A percentile compares a stretch with the other conserved stretches of the same genome.
These are phyloP conservation scores for Gracilaria gracilis DNA, from an alignment of 23 red algal genomes.

Conservation along the genomic window DNA sequence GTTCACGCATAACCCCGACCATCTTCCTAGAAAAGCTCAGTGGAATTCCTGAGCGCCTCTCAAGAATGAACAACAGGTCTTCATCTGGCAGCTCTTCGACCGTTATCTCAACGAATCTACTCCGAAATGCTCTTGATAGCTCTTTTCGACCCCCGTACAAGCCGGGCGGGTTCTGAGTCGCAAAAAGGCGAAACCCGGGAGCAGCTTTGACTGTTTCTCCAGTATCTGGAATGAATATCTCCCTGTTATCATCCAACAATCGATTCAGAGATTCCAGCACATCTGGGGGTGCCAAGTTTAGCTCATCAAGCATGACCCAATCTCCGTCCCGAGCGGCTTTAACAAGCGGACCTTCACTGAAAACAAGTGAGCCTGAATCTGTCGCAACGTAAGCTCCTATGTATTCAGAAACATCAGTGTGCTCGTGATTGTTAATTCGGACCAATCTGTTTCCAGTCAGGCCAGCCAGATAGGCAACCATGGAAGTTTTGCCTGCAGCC, in stretches of 20 bases:
- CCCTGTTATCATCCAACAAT: conserved; percentile 95
- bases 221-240: conserved; percentile 89
- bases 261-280: conserved; percentile 95
- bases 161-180: conserved; percentile 97
- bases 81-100: conserved; percentile 78
- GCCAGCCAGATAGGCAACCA: conserved; percentile 84
- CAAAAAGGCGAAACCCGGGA: conserved; percentile 88
- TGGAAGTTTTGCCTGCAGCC: conserved; percentile 90
- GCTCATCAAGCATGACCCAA: conserved; percentile 97
- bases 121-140: conserved; percentile 88
- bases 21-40: conserved; percentile 78
- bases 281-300: conserved; percentile 94
- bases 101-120: conserved; percentile 89
- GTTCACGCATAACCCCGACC: conserved; percentile 83
- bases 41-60: conserved; percentile 59
- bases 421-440: conserved; percentile 98
- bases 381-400: conserved; percentile 85
- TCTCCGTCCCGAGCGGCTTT: conserved; percentile 77
- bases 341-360: conserved; percentile 90
- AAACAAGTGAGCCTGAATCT: conserved; percentile 61
- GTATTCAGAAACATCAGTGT: conserved; percentile 97
- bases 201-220: conserved; percentile 84
- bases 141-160: conserved; percentile 92
- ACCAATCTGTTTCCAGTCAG: conserved; percentile 81
- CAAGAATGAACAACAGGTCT: conserved; percentile 81